Evolutionary conservation across 305 asterid species (phyloP), one percentile per base, ranked within the genome.

Genomic region (Coffea humblotiana): DNA sequence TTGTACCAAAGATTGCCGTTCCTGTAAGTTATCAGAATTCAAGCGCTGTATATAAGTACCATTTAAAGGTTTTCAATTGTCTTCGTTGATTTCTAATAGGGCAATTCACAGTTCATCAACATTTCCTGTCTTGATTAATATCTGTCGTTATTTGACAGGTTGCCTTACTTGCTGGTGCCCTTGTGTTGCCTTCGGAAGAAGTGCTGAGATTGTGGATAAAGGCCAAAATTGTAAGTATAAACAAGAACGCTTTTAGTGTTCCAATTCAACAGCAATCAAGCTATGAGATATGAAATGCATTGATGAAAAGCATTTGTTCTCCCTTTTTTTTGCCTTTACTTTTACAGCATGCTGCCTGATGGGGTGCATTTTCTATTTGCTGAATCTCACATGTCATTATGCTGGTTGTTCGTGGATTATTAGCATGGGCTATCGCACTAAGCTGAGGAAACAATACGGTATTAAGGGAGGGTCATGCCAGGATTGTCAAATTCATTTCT

Each of bases 81-180:
- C 43, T 40, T 40, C 43, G 43, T 40, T 40, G 6, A 40, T 3
- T 40, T 40, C 32, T 32, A 1, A 32, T 40, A 5, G 5, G 2
- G 43, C 6, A 40, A 40, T 40, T 40, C 43, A 40, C 6, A 3
- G 6, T 40, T 5, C 43, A 3, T 40, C 43, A 40, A 40, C 43
- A 40, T 40, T 40, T 40, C 43, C 43, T 40, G 43, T 40, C 43
- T 2, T 40, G 43, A 40, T 40, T 40, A 40, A 5, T 5, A 40
- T 40, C 6, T 5, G 2, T 40, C 6, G 43, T 40, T 40, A 40
- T 40, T 5, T 3, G 43, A 40, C 43, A 40, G 43, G 91, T 73
- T 89, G 90, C 83, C 72, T 89, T 76, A 89, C 90, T 6, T 89
- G 90, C 79, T 87, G 83, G 77, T 89, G 92, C 15, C 91, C 91